Percentiles rank a stretch among this genome's conserved stretches.
Evolutionary conservation across 495 filamentous ascomycete genomes (phyloP).

Genomic region (Penicillium robsamsonii): DNA sequence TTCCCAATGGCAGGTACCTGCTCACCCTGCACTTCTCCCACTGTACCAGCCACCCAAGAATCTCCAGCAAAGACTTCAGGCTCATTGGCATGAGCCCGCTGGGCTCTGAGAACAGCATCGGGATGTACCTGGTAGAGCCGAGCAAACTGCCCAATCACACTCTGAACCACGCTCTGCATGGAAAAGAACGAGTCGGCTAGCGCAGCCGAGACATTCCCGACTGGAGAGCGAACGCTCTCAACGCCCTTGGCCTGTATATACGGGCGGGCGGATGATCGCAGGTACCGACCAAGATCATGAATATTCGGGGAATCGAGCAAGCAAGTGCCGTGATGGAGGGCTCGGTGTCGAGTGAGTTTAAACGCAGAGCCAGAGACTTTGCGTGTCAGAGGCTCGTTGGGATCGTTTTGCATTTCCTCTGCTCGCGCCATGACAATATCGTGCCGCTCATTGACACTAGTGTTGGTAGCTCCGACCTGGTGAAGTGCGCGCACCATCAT

Average conservation of each 20-base stretch:
- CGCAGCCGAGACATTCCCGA: conserved; percentile 68
- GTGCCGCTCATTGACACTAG: conserved; percentile 83
- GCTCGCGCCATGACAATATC: conserved; percentile 73
- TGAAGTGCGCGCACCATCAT: conserved; percentile 83
- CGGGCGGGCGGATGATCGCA: conserved; percentile 69
- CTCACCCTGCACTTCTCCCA: conserved; percentile 47
- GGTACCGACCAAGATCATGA: conserved; percentile 57
- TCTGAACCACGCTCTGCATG: conserved; percentile 35
- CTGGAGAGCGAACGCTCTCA: conserved; percentile 84
- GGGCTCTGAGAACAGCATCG: conserved; percentile 35
- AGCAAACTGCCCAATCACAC: conserved; percentile 38
- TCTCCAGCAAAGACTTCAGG: conserved; percentile 41
- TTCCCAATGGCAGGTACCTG: conserved; percentile 51
- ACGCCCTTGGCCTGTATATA: conserved; percentile 82
- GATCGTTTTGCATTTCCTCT: conserved; percentile 5
- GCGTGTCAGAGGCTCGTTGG: conserved; percentile 44
- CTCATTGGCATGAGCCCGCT: conserved; percentile 35
- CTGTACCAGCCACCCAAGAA: conserved; percentile 42
- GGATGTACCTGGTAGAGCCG: conserved; percentile 29
- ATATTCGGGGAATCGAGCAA: conserved; percentile 71
- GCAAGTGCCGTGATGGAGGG: conserved; percentile 91
- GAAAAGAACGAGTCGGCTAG: conserved; percentile 41
- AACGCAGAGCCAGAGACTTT: conserved; percentile 94
- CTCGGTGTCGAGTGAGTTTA: conserved; percentile 74
- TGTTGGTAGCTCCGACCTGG: conserved; percentile 38